These are phyloP conservation scores for Verticillium klebahnii DNA, from an alignment of 2,329 filamentous ascomycete genomes.

Conservation along the genomic window DNA sequence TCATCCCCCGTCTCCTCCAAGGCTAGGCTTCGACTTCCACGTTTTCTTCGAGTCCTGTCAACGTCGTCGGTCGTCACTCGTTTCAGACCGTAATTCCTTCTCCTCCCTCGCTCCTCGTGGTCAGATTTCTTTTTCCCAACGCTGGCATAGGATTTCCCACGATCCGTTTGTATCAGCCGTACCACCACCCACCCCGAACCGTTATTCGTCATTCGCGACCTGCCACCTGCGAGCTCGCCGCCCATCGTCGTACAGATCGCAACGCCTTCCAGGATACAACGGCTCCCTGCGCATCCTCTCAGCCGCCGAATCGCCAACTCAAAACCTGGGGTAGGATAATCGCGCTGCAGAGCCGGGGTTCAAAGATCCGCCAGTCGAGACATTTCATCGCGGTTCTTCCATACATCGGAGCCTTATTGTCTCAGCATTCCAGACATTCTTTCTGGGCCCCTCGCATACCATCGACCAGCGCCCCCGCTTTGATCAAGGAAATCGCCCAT, in stretches of 20 bases:
- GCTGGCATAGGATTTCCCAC: not conserved
- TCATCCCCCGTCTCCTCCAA: not conserved
- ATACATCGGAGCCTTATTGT: not conserved
- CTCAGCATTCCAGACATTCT: not conserved
- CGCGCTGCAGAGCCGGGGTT: not conserved
- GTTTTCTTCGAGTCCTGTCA: not conserved
- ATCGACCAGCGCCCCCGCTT: not conserved
- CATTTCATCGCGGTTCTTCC: not conserved
- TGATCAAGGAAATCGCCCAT: not conserved
- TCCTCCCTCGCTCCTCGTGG: not conserved
- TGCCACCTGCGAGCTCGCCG: not conserved
- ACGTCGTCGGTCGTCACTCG: constrained; percentile 1
- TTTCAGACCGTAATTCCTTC: not conserved
- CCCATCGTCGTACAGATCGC: not conserved
- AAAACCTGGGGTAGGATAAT: not conserved
- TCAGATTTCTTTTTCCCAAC: not conserved
- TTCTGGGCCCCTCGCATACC: not conserved
- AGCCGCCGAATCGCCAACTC: not conserved
- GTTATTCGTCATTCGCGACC: not conserved
- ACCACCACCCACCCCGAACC: not conserved
- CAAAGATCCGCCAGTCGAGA: not conserved
- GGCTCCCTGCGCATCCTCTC: not conserved
- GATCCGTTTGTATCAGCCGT: not conserved
- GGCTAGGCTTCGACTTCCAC: not conserved
- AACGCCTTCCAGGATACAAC: not conserved